Evolutionary conservation across 106 monocot genomes (phyloP), one percentile per base, ranked within the genome.

Genomic region (Ottelia alismoides): DNA sequence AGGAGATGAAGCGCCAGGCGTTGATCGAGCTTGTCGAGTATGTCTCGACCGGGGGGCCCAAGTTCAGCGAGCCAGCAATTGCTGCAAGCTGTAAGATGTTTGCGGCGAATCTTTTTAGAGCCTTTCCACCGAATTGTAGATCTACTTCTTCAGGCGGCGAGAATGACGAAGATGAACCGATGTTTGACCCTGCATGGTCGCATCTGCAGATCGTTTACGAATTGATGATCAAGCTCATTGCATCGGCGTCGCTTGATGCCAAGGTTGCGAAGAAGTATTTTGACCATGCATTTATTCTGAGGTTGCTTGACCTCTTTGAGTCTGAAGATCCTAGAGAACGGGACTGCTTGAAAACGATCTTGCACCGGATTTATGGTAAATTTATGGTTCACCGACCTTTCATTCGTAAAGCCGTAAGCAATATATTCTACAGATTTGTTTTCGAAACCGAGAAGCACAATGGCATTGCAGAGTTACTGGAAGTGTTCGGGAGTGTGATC

Each of bases 11-110:
- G 30, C 64, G 70, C 47, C 76, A 74, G 52, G 30, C 69, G 3
- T 58, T 85, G n/a, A 23, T 70, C 27, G 80, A 85, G 54, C 80
- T 85, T 22, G 53, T 70, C 11, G 76, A 80, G 1, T 87, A 64
- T 30, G 74, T 81, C 22, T 50, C 45, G 22, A 47, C 65, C 22
- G 74, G 52, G 10, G 48, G 68, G 22, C 40, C 68, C 12, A 52
- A 72, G 25, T 56, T 56, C 30, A 10, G 14, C 20, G 22, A 56
- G 30, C 30, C 29, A 11, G 32, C 32, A 20, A 56, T 56, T 22
- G 17, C 56, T 2, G 31, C 30, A n/a, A 22, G 32, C 30, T 56
- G 56, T 21, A 21, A 30, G 7, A 56, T 56, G 56, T 31, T 56
- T 23, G 56, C 30, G 1, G 30, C 18, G 18, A 56, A 56, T 31